Evolutionary conservation across 2,329 filamentous ascomycete genomes (phyloP).

Genomic region (Venturia nashicola): DNA sequence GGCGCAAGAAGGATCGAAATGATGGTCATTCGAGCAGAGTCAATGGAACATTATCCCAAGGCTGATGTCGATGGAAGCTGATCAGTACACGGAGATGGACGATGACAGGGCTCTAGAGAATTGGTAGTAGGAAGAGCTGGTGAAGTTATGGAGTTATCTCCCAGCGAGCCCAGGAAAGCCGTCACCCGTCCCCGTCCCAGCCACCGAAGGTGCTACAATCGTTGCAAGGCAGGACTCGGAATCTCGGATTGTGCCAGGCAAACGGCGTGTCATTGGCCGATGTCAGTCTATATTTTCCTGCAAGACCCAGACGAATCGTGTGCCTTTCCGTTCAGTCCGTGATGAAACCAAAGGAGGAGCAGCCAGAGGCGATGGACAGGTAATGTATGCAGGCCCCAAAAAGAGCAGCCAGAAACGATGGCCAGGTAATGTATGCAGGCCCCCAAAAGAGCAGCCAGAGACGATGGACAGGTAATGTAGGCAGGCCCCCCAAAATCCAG

Average conservation of each 20-base stretch:
- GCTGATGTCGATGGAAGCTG: neutral
- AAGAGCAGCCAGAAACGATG: too few species aligned
- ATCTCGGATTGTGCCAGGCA: neutral
- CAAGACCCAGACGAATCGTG: neutral
- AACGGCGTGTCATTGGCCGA: neutral
- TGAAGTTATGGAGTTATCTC: neutral
- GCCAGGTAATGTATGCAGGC: too few species aligned
- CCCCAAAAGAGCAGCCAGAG: neutral
- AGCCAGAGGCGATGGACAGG: too few species aligned
- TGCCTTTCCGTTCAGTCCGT: too few species aligned
- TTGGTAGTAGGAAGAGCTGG: neutral
- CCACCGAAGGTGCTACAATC: neutral
- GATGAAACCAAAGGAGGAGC: neutral
- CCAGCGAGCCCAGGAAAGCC: too few species aligned
- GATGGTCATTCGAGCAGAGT: slow-evolving; percentile 7
- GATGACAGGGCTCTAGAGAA: neutral
- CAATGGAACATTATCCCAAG: neutral
- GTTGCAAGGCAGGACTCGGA: neutral
- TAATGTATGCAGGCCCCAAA: neutral
- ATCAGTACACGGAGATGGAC: neutral
- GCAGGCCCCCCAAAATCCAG: too few species aligned
- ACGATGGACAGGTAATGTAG: neutral
- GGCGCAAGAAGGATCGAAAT: slow-evolving; percentile 3
- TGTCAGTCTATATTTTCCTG: neutral
- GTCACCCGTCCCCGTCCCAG: neutral